These are phyloP conservation scores for Murraya paniculata DNA, from an alignment of 345 rosid genomes.

Conservation along the genomic window DNA sequence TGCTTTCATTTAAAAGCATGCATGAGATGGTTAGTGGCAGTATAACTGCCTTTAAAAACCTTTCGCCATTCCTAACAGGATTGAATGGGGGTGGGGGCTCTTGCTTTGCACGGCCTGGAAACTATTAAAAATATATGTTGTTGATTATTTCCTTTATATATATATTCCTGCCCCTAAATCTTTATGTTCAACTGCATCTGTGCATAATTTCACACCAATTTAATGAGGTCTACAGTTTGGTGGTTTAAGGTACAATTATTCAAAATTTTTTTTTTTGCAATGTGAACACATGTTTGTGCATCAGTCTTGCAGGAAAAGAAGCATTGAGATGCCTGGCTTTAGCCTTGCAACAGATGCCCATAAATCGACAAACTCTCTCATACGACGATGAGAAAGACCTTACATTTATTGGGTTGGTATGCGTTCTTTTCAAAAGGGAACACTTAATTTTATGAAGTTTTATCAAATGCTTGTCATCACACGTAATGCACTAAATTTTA, in stretches of 20 bases:
- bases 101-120: background rate
- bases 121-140: background rate
- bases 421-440: constrained; percentile 46
- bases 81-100: background rate
- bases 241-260: background rate
- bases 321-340: constrained; percentile 90
- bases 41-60: background rate
- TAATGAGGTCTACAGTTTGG: background rate
- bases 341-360: constrained; percentile 80
- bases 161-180: background rate
- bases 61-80: background rate
- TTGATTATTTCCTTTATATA: no score
- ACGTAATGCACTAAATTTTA: background rate
- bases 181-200: background rate
- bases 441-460: background rate
- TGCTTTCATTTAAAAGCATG: background rate
- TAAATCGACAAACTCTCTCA: constrained; percentile 67
- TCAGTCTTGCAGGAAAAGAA: constrained; percentile 96
- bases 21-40: background rate
- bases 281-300: constrained; percentile 27
- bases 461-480: constrained; percentile 2
- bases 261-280: background rate
- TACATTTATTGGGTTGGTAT: constrained; percentile 99
- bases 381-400: constrained; percentile 87
- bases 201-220: background rate